Evolutionary conservation across 2,329 filamentous ascomycete species (phyloP), one percentile per base, ranked within the genome.

Genomic region (Rhynchosporium secalis): DNA sequence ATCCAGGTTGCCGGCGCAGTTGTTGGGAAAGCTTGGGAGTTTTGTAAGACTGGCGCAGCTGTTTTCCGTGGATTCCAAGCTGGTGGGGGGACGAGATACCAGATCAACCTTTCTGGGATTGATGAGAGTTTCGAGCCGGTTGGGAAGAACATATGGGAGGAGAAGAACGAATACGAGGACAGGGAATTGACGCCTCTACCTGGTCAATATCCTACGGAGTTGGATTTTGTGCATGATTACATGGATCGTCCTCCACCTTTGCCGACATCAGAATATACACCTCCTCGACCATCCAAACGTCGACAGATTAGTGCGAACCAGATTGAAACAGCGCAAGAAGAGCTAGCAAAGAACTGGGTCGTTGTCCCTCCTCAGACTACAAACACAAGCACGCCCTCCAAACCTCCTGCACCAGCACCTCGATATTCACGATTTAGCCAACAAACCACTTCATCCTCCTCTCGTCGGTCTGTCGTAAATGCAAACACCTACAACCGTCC

Each of bases 61-160:
- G 85, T 89, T 0, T 96, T 97, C 72, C 83, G 84, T 60, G 93
- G 93, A 0, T 97, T 97, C 74, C 87, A 93, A 65, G 92, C 93
- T 12, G 94, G 93, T 7, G 91, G 89, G 3, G 94, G 93, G 8
- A 81, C 80, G 63, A 86, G 86, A 31, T 96, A 93, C 71, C 62
- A 63, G 8, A 51, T 70, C 15, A 56, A 66, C 38, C 59, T 58
- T 2, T 41, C 60, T 6, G 57, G 65, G 41, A 31, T 54, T 20
- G 20, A 20, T 20, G 1, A 20, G 20, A 20, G 20, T 2, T 68
- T 67, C 55, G 62, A 62, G 28, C 59, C 49, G 4, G 55, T 61
- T 3, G 66, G 71, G 47, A 29, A 55, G 56, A 64, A 71, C 15
- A 28, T 49, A 28, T 69, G 65, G 68, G 58, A 65, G 36, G 65